Base-by-base conservation (phyloP, 257 asterid species). In the Nicotiana noctiflora region DNA sequence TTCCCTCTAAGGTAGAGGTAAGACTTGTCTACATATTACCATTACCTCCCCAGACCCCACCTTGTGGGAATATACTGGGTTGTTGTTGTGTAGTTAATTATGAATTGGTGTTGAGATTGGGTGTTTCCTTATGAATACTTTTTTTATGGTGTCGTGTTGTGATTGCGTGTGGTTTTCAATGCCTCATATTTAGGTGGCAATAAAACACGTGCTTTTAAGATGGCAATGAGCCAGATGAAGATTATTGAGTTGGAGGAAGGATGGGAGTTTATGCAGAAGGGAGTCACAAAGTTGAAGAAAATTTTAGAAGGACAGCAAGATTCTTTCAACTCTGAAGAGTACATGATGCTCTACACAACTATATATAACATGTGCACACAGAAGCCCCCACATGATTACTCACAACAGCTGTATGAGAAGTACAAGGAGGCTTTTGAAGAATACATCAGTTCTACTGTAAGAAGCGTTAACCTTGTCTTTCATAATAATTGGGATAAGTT, bases 341-440 rank as follows among this genome's bases (percentile, higher is more conserved):
- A 88, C 84, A 89, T 89, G 79, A 40, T 49, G 88, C 87, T 86
- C 6, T 91, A 91, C 49, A 87, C 89, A 21, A 84, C 83, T 23
- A 82, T 88, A 51, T 86, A 86, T 56, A 84, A 84, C 75, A 84
- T 90, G 93, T 86, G 90, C 51, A 82, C 82, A 0, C 91, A 88
- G 74, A 83, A 82, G 37, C 83, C 86, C 7, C 91, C 88, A 9
- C 37, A 85, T 84, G 90, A 90, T 52, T 87, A 84, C 79, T 86
- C 85, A 8, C 84, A 83, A 64, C 80, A 84, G 81, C 86, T 90
- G 18, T 86, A 89, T 79, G 87, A 83, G 1, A 89, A 79, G 55
- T 90, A 89, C 88, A 86, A 56, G 84, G 88, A 80, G n/a, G 70
- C 85, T 34, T 76, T 84, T 81, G 86, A 81, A 46, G 89, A 84